Evolutionary conservation across 495 filamentous ascomycete species (phyloP).

Genomic region (Penicillium silybi): DNA sequence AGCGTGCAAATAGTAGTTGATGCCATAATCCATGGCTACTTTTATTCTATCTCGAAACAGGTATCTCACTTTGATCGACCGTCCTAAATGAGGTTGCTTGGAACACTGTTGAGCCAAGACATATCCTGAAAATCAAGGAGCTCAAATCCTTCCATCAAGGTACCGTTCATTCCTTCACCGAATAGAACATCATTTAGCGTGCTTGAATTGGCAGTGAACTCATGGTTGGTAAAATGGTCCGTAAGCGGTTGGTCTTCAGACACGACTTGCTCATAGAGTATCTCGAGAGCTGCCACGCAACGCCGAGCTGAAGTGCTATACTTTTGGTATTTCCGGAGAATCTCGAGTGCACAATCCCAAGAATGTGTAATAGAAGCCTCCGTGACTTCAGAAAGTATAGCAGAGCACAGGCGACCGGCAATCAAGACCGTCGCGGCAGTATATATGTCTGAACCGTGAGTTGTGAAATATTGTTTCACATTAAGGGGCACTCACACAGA

Average conservation of each 20-base stretch:
- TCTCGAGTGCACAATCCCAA: constrained; percentile 32
- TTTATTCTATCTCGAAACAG: no score
- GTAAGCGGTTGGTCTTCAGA: constrained; percentile 13
- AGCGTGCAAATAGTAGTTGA: no score
- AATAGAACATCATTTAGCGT: constrained; percentile 25
- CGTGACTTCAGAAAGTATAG: constrained; percentile 27
- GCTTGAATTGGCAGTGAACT: background rate
- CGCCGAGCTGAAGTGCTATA: constrained; percentile 34
- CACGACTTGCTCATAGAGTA: constrained; percentile 33
- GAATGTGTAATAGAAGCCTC: constrained; percentile 24
- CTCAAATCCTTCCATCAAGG: constrained; percentile 31
- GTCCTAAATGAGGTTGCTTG: constrained; percentile 27
- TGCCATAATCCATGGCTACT: no score
- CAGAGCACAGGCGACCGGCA: constrained; percentile 30
- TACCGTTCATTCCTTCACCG: constrained; percentile 28
- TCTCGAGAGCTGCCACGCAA: constrained; percentile 38
- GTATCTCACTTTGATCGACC: no score
- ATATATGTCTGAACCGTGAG: constrained; percentile 26
- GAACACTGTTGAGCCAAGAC: constrained; percentile 40
- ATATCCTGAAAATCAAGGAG: constrained; percentile 36
- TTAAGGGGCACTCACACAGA: constrained; percentile 23
- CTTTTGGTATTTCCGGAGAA: constrained; percentile 33
- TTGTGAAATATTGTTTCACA: background rate
- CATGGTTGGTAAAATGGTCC: background rate
- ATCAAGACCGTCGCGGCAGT: constrained; percentile 38